Evolutionary conservation across 257 asterid genomes (phyloP).

Genomic region (Perilla frutescens): DNA sequence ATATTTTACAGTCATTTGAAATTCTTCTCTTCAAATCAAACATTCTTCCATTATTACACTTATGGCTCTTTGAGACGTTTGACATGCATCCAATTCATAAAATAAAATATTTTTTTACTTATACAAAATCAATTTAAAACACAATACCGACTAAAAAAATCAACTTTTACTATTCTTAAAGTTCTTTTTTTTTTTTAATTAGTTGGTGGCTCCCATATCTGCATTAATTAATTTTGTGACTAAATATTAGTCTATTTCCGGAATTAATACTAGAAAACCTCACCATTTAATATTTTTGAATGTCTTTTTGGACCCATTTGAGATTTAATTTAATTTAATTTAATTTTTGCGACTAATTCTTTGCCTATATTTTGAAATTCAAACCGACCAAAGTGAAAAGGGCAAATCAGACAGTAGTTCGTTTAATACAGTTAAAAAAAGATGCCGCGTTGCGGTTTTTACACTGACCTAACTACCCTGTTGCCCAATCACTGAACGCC

Average conservation of each 20-base stretch:
- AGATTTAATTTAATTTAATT: too few relatives aligned
- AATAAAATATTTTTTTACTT: too few relatives aligned
- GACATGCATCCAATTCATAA: too few relatives aligned
- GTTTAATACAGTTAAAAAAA: background rate
- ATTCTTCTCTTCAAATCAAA: too few relatives aligned
- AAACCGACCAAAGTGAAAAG: constrained; percentile 31
- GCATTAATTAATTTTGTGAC: background rate
- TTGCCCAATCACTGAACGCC: background rate
- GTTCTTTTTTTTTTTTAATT: background rate
- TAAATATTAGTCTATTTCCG: background rate
- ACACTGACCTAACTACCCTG: constrained; percentile 32
- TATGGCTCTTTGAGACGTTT: too few relatives aligned
- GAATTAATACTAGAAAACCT: background rate
- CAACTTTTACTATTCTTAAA: too few relatives aligned
- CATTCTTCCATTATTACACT: too few relatives aligned
- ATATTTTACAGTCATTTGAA: too few relatives aligned
- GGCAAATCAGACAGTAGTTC: constrained; percentile 1
- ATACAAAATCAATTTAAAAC: too few relatives aligned
- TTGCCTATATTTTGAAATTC: background rate
- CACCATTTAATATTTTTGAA: background rate
- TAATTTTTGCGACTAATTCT: background rate
- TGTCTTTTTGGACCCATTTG: background rate
- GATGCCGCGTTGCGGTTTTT: constrained; percentile 23
- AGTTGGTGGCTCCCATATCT: too few relatives aligned
- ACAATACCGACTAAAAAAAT: too few relatives aligned